These are phyloP conservation scores for Alloteropsis semialata DNA, from an alignment of 176 grass and related monocot species.

Conservation along the genomic window DNA sequence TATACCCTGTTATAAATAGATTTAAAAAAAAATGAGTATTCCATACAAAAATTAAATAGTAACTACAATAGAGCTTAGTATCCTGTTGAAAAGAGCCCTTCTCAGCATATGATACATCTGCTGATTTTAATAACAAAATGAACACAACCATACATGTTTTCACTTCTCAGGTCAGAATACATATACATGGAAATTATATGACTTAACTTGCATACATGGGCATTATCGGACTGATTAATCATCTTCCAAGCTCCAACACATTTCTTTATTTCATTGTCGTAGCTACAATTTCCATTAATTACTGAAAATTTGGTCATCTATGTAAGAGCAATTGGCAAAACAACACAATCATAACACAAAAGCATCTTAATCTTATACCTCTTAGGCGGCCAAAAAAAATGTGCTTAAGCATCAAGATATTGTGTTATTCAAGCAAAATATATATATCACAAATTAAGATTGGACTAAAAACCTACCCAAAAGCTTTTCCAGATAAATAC, in stretches of 20 bases:
- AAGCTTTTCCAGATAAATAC: background rate
- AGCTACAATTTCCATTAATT: background rate
- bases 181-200: background rate
- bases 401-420: background rate
- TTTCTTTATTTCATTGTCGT: background rate
- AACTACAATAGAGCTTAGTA: background rate
- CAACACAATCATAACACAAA: background rate
- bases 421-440: background rate
- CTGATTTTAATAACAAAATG: background rate
- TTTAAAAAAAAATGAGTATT: slow-evolving; percentile 32
- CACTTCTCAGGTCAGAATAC: background rate
- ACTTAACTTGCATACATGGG: slow-evolving; percentile 1
- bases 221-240: background rate
- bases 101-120: background rate
- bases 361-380: background rate
- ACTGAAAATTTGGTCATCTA: background rate
- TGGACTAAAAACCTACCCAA: background rate
- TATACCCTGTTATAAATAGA: slow-evolving; percentile 53
- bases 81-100: background rate
- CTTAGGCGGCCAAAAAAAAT: background rate
- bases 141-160: background rate
- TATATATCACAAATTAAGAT: background rate
- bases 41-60: background rate
- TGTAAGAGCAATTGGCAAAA: background rate
- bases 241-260: background rate